A percentile compares a stretch with the other conserved stretches of the same genome.
phyloP scores from a whole-genome alignment of 2,329 filamentous ascomycete species.

The Ascochyta koolunga region DNA sequence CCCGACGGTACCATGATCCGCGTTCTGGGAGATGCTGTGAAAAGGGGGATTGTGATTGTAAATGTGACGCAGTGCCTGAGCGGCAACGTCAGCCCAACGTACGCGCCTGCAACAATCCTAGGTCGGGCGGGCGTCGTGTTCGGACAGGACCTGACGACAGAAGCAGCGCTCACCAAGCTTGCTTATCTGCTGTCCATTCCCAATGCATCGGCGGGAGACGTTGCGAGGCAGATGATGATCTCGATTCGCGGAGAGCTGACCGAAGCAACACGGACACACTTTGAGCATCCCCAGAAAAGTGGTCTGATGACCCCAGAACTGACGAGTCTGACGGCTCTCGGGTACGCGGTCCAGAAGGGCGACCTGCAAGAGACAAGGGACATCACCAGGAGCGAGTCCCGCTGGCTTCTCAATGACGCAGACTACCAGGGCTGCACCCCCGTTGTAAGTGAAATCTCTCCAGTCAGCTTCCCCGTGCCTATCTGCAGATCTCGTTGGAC shows the following conservation, averaged over 20 bases:
- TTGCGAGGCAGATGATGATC: conserved; percentile 72
- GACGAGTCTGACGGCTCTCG: conserved; percentile 75
- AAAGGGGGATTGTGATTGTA: conserved; percentile 82
- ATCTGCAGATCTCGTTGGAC: conserved; percentile 28
- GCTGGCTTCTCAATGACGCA: conserved; percentile 72
- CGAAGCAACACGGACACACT: conserved; percentile 72
- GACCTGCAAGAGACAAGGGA: conserved; percentile 70
- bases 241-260: conserved; percentile 87
- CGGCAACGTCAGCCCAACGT: conserved; percentile 50
- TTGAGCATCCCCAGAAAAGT: conserved; percentile 73
- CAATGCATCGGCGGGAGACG: conserved; percentile 66
- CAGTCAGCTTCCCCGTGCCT: conserved; percentile 30
- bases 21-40: conserved; percentile 77
- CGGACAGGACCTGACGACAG: conserved; percentile 85
- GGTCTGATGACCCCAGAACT: conserved; percentile 60
- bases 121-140: conserved; percentile 86
- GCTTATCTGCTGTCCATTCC: conserved; percentile 80
- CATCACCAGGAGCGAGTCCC: conserved; percentile 70
- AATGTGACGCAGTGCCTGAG: conserved; percentile 87
- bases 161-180: conserved; percentile 89
- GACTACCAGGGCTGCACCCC: conserved; percentile 84
- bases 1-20: conserved; percentile 78
- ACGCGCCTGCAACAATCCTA: conserved; percentile 64
- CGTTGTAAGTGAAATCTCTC: conserved; percentile 47
- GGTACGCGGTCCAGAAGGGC: conserved; percentile 78